phyloP scores from a whole-genome alignment of 495 filamentous ascomycete genomes.

The Aspergillus incahuasiensis region DNA sequence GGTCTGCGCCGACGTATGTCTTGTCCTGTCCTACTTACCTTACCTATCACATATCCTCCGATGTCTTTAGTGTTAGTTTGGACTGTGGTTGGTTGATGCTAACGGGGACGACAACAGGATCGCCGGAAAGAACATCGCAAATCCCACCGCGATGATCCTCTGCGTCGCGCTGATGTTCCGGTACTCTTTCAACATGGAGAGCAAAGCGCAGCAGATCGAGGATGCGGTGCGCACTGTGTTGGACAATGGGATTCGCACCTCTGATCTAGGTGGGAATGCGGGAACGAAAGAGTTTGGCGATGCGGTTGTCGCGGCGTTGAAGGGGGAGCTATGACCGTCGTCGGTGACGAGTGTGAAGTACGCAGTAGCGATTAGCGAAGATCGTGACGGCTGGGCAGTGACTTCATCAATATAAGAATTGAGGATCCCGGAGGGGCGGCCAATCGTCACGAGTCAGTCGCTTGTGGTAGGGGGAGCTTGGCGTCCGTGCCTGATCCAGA shows the following conservation, averaged over 20 bases:
- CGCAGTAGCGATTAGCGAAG: neutral
- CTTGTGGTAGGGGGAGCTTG: neutral
- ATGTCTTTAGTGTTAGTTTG: no score
- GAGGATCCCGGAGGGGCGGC: neutral
- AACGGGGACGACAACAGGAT: slow-evolving; percentile 17
- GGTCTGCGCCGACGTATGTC: slow-evolving; percentile 38
- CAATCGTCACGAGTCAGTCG: neutral
- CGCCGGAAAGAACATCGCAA: slow-evolving; percentile 41
- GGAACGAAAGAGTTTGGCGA: slow-evolving; percentile 78
- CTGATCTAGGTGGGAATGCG: slow-evolving; percentile 71
- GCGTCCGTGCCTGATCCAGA: neutral
- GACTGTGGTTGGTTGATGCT: no score
- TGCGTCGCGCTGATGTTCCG: slow-evolving; percentile 89
- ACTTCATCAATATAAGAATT: neutral
- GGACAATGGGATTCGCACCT: slow-evolving; percentile 67
- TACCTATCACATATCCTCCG: neutral
- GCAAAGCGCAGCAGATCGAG: slow-evolving; percentile 70
- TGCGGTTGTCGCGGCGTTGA: slow-evolving; percentile 68
- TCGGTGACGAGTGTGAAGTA: no score
- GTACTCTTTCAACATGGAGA: slow-evolving; percentile 75
- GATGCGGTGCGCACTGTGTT: slow-evolving; percentile 73
- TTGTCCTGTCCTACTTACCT: neutral
- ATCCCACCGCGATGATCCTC: slow-evolving; percentile 77
- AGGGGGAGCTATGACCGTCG: neutral
- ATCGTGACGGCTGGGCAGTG: neutral